These are phyloP conservation scores for Capronia epimyces DNA, from an alignment of 2,329 filamentous ascomycete genomes.

Conservation along the genomic window DNA sequence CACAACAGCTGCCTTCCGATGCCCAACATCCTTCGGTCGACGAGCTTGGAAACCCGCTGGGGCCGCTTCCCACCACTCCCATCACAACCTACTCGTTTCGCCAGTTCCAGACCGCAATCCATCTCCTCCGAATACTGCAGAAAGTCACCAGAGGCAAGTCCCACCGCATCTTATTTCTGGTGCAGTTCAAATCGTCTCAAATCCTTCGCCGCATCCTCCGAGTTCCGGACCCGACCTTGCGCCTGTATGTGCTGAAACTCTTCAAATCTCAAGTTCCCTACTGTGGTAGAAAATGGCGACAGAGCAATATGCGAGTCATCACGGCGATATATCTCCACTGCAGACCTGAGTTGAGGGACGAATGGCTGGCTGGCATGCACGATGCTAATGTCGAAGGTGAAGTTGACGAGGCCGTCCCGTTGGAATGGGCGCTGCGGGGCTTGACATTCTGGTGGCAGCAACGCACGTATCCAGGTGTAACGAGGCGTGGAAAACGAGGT, in stretches of 20 bases:
- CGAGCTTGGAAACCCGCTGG: constrained; percentile 72
- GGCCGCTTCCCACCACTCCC: constrained; percentile 63
- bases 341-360: constrained; percentile 83
- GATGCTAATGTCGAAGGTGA: constrained; percentile 80
- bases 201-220: constrained; percentile 89
- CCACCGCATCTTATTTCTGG: constrained; percentile 85
- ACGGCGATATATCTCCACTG: constrained; percentile 94
- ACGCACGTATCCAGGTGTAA: constrained; percentile 70
- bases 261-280: constrained; percentile 99
- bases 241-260: constrained; percentile 91
- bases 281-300: constrained; percentile 95
- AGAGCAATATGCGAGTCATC: constrained; percentile 97
- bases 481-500: constrained; percentile 49
- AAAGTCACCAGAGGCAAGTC: constrained; percentile 96
- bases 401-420: constrained; percentile 83
- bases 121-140: constrained; percentile 91
- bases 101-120: constrained; percentile 93
- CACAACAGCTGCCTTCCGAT: constrained; percentile 28
- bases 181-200: constrained; percentile 90
- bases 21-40: constrained; percentile 58
- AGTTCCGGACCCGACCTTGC: constrained; percentile 77
- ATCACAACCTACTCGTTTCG: constrained; percentile 89
- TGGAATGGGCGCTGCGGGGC: constrained; percentile 83
- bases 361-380: constrained; percentile 41
- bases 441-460: constrained; percentile 95